Evolutionary conservation across 2,329 filamentous ascomycete species (phyloP).

Genomic region (Cadophora malorum): DNA sequence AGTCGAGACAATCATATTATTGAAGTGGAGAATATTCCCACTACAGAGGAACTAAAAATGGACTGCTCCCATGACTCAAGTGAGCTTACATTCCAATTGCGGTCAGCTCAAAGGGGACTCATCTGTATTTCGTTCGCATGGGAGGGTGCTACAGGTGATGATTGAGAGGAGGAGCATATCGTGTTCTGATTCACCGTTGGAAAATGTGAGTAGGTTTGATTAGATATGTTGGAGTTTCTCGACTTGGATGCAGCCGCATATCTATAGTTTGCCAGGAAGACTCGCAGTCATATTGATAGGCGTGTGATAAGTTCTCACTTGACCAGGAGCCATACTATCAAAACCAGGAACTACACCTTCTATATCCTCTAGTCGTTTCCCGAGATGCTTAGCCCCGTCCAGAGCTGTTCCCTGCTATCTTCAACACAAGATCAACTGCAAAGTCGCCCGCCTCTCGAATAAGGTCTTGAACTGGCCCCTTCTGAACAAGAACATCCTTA

Average conservation of each 20-base stretch:
- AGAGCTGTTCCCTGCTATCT: neutral
- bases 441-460: neutral
- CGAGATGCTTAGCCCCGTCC: no score
- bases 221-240: no score
- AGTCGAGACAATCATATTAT: slow-evolving; percentile 15
- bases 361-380: no score
- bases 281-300: no score
- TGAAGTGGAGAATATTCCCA: slow-evolving; percentile 31
- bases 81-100: slow-evolving; percentile 26
- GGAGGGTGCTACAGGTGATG: slow-evolving; percentile 14
- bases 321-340: no score
- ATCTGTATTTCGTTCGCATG: slow-evolving; percentile 29
- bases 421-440: neutral
- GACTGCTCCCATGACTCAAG: slow-evolving; percentile 19
- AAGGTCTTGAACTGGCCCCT: neutral
- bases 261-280: no score
- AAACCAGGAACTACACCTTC: no score
- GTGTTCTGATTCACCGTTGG: no score
- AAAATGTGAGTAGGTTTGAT: no score
- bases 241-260: no score
- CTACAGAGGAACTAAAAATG: slow-evolving; percentile 25
- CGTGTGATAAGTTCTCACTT: no score
- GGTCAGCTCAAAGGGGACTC: slow-evolving; percentile 8
- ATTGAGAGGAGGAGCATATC: slow-evolving; percentile 1
- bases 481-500: neutral